Conservation (phyloP, 352 stramenopile species). For the Globisporangium nunn region DNA sequence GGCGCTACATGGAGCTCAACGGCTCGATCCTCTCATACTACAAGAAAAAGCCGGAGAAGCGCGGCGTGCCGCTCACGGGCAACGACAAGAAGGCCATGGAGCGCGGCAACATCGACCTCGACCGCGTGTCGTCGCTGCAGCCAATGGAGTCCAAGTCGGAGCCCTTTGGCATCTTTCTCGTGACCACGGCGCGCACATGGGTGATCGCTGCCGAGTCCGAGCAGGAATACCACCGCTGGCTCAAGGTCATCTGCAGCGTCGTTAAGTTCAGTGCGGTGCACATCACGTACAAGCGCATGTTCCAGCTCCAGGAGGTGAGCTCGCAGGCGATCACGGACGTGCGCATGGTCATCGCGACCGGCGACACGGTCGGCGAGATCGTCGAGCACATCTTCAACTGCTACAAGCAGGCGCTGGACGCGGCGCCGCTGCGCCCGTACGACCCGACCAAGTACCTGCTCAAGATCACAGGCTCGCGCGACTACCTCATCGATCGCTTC, state of each 20-base stretch:
- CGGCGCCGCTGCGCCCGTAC: conserved; percentile 66
- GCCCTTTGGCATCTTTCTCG: conserved; percentile 68
- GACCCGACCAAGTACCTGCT: conserved; percentile 76
- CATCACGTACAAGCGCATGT: conserved; percentile 76
- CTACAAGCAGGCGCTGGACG: conserved; percentile 76
- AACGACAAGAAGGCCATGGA: conserved; percentile 75
- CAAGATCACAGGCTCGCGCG: conserved; percentile 80
- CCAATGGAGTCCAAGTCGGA: conserved; percentile 59
- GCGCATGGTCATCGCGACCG: conserved; percentile 75
- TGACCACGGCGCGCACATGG: conserved; percentile 75
- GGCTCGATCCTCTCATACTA: conserved; percentile 72
- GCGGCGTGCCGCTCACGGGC: conserved; percentile 55
- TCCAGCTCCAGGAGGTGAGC: conserved; percentile 81
- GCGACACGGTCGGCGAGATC: conserved; percentile 82
- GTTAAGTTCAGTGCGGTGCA: conserved; percentile 80
- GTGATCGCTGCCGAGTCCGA: conserved; percentile 68
- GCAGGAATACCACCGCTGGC: conserved; percentile 70
- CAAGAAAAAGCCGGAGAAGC: conserved; percentile 81
- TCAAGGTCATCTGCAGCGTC: conserved; percentile 70
- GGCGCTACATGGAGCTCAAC: conserved; percentile 81
- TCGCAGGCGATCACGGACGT: conserved; percentile 78
- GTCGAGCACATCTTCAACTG: conserved; percentile 88
- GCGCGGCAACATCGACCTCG: conserved; percentile 69
- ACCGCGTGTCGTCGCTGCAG: conserved; percentile 74
- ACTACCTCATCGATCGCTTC: conserved; percentile 82